Base-by-base conservation (phyloP, 2,329 filamentous ascomycete species). In the Pyricularia pennisetigena region DNA sequence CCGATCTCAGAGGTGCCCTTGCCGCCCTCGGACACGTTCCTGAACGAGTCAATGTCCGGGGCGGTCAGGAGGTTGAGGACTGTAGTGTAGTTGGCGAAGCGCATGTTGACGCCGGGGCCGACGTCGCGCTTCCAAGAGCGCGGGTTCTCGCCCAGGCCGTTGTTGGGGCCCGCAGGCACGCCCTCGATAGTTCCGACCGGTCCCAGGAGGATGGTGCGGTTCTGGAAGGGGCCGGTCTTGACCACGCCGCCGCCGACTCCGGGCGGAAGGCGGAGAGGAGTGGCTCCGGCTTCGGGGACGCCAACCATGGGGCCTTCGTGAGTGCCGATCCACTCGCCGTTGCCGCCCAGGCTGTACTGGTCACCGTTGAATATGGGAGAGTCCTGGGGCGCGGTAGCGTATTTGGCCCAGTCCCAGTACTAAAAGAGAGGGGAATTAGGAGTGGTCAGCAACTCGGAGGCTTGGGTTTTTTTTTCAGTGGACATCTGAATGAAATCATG, bases 201-300 rank as follows among this genome's bases (percentile, higher is more conserved):
- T 0, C 80, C 80, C 1, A 82, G 73, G 68, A 79, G 81, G 67
- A 82, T 76, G 0, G 69, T 74, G 73, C 79, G 76, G 70, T 80
- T 75, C 30, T 73, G n/a, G 30, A 86, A 80, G 1, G 85, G 85
- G 0, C 85, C 85, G 0, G 76, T 78, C 16, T 74, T 77, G 2
- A 88, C 78, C 72, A 85, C 87, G 28, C 85, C 86, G 57, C 86
- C 85, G 4, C 86, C 86, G 2, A 76, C 77, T 7, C 83, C 85
- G 0, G 82, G 77, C 0, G 82, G 80, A 10, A 83, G 71, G 30
- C 70, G 69, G 26, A 74, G 41, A 0, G 72, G 68, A 9, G 75
- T 70, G 0, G 72, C 71, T 35, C 71, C 78, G 14, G 70, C 70
- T 61, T 71, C 71, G 30, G 72, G 79, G 14, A 75, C 70, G 2